These are phyloP conservation scores for Cyclostephanos tholiformis DNA, from an alignment of 108 stramenopile species.

Conservation along the genomic window DNA sequence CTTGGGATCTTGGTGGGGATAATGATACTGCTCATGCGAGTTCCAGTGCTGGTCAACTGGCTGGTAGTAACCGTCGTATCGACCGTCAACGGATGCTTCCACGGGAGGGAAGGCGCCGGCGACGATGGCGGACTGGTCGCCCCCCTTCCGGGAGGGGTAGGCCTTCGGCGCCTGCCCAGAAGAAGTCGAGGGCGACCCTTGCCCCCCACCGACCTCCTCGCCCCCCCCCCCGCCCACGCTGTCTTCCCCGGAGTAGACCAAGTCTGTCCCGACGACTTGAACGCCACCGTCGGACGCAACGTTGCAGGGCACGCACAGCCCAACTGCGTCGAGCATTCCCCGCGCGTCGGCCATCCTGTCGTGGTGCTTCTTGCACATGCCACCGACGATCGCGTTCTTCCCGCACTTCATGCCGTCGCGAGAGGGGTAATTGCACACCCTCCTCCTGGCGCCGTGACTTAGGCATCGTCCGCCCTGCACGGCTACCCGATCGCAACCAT, in stretches of 20 bases:
- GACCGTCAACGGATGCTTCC: neutral
- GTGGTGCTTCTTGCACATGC: slow-evolving; percentile 57
- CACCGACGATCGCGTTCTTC: slow-evolving; percentile 52
- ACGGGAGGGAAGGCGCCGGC: neutral
- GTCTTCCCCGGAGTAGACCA: neutral
- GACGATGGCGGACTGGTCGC: neutral
- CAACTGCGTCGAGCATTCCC: slow-evolving; percentile 29
- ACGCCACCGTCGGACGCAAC: neutral
- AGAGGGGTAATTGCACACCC: slow-evolving; percentile 27
- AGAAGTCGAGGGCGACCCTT: neutral
- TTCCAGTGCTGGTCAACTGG: no score
- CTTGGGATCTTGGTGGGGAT: neutral
- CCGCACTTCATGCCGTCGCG: slow-evolving; percentile 17
- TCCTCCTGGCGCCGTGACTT: slow-evolving; percentile 44
- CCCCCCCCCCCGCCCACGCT: neutral
- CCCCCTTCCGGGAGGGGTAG: neutral
- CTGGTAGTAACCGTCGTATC: neutral
- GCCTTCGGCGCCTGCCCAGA: no score
- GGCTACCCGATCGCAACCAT: slow-evolving; percentile 29
- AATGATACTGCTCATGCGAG: no score
- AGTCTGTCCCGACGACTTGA: slow-evolving; percentile 4
- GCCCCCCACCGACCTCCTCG: slow-evolving; percentile 11
- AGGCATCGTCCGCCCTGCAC: slow-evolving; percentile 48
- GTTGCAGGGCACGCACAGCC: slow-evolving; percentile 9
- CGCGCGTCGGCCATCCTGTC: slow-evolving; percentile 43